Evolutionary conservation across 371 early-diverging fungal genomes (phyloP), one percentile per base, ranked within the genome.

Genomic region (Apophysomyces variabilis): DNA sequence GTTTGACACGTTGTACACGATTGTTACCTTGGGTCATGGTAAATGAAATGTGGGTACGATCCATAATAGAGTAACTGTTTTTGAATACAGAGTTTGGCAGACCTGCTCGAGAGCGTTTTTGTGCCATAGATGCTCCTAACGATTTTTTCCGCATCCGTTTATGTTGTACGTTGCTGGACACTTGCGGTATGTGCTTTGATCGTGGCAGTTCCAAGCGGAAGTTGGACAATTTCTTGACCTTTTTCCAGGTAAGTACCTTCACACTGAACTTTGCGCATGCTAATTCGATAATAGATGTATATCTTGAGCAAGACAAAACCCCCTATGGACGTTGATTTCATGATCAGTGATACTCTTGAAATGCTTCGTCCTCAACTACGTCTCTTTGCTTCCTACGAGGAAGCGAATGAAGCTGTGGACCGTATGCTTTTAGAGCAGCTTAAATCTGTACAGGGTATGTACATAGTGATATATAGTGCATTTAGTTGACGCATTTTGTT

Each of bases 141-240:
- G 98, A 98, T 74, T 96, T 92, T 72, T 98, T 99, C 88, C 90
- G 99, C 38, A 87, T 96, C 21, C 90, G 97, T 21, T 80, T 99
- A 6, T 87, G 88, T 60, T 95, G 95, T 80, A 90, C 93, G 0
- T 66, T 98, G 18, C 85, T 99, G 7, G 93, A 94, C 57, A 90
- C 95, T 0, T 96, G 98, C 66, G 96, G 97, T 11, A 82, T 85
- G 74, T 90, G 88, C 70, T 93, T 96, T 76, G 90, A 92, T 66
- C 74, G 87, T 38, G 93, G 92, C 9, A 77, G 75, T 32, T 76
- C 85, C 6, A 90, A 87, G 61, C 83, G 79, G 62, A 87, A 87
- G 59, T 69, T 95, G 38, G 91, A 93, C 71, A 70, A 85, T 38
- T 95, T 93, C 74, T 71, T 94, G 41, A 78, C 83, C 0, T 89